Conservation (phyloP, 2,329 filamentous ascomycete genomes). For the Cladosporium sp. region DNA sequence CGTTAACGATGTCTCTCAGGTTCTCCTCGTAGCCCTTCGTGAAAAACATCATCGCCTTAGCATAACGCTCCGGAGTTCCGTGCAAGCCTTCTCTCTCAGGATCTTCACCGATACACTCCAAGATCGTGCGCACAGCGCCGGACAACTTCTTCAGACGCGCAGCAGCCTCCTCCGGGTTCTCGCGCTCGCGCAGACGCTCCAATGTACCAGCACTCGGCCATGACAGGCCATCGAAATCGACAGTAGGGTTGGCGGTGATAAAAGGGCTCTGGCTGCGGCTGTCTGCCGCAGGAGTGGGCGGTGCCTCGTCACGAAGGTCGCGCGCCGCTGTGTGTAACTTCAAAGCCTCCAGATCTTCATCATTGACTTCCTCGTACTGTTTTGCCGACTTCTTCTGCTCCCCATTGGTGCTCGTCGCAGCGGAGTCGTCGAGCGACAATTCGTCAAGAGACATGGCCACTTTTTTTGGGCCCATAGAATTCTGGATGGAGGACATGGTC, state of each 20-base stretch:
- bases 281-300: constrained; percentile 53
- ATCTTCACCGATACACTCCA: constrained; percentile 67
- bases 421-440: constrained; percentile 21
- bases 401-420: neutral
- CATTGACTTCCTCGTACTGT: constrained; percentile 44
- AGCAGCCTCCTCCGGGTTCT: constrained; percentile 57
- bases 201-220: constrained; percentile 50
- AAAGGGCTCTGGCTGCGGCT: constrained; percentile 49
- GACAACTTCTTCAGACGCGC: constrained; percentile 61
- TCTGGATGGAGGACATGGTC: constrained; percentile 59
- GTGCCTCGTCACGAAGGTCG: constrained; percentile 54
- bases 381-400: constrained; percentile 22
- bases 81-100: constrained; percentile 63
- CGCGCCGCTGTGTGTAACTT: constrained; percentile 41
- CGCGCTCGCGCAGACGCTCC: constrained; percentile 33
- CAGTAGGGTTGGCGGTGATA: constrained; percentile 51
- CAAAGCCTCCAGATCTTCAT: constrained; percentile 42
- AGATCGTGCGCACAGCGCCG: constrained; percentile 62
- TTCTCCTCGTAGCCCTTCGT: constrained; percentile 98
- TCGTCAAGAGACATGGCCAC: constrained; percentile 48
- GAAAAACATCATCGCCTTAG: constrained; percentile 92
- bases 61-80: constrained; percentile 80
- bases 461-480: constrained; percentile 54
- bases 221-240: constrained; percentile 58
- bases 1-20: constrained; percentile 85